Conservation (phyloP, 345 rosid species). For the Eucalyptus polyanthemos region DNA sequence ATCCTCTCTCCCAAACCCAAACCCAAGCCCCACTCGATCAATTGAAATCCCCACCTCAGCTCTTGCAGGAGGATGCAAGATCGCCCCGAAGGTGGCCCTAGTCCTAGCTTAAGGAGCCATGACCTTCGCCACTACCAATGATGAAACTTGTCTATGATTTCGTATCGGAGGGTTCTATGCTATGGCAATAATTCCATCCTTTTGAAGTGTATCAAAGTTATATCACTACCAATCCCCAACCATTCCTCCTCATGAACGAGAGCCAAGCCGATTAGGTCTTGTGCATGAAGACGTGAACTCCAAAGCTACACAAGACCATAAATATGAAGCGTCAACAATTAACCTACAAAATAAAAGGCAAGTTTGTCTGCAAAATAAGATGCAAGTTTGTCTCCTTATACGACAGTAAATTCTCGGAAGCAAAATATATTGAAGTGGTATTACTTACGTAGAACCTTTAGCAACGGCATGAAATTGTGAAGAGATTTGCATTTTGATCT, state of each 20-base stretch:
- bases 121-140: no score
- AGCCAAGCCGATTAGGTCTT: not conserved
- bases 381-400: rapidly evolving
- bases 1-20: not conserved
- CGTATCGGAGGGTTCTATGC: rapidly evolving
- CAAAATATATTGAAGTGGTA: not conserved
- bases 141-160: no score
- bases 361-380: no score
- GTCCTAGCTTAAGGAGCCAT: slow-evolving; percentile 16
- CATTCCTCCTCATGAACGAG: not conserved
- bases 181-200: no score
- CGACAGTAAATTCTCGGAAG: rapidly evolving
- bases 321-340: not conserved
- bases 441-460: not conserved
- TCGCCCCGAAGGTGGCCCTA: not conserved
- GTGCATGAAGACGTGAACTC: not conserved
- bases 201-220: no score
- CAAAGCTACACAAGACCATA: not conserved
- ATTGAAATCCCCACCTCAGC: not conserved
- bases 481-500: not conserved
- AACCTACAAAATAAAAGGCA: no score
- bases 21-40: not conserved
- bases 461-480: rapidly evolving
- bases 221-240: not conserved
- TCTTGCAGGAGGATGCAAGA: not conserved